Percentiles rank a stretch among this genome's conserved stretches.
Evolutionary conservation across 192 early-diverging fungal species (phyloP).

Genomic region (Coemansia umbellata): DNA sequence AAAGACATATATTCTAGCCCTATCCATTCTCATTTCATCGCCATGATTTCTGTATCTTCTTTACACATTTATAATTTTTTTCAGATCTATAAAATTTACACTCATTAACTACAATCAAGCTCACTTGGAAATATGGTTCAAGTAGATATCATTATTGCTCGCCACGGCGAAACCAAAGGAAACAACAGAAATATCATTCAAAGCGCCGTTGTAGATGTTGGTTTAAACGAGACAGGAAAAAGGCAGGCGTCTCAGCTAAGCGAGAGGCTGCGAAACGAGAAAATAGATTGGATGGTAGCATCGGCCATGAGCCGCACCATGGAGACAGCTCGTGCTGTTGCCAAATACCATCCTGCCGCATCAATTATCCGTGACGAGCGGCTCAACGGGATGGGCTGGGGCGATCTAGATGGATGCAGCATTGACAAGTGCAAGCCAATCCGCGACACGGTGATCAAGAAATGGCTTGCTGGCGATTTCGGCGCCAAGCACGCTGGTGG

Average conservation of each 20-base stretch:
- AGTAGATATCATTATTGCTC: conserved; percentile 13
- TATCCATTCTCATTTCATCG: too few relatives aligned
- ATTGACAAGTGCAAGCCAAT: conserved; percentile 3
- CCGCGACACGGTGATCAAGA: conserved; percentile 2
- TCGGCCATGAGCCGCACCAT: conserved; percentile 31
- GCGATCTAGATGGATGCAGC: conserved; percentile 22
- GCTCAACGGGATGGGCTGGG: conserved; percentile 44
- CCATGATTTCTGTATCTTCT: too few relatives aligned
- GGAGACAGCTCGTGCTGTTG: conserved; percentile 23
- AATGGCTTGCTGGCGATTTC: conserved; percentile 29
- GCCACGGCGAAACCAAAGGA: conserved; percentile 26
- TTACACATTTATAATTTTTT: too few relatives aligned
- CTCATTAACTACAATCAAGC: too few relatives aligned
- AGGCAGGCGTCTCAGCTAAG: conserved; percentile 25
- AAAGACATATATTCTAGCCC: too few relatives aligned
- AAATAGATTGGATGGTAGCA: conserved; percentile 40
- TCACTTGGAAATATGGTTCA: conserved; percentile 7
- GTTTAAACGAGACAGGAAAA: conserved; percentile 19
- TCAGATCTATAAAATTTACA: too few relatives aligned
- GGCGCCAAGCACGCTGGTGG: conserved; percentile 29
- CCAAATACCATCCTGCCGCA: conserved; percentile 11
- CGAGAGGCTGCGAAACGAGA: conserved; percentile 14
- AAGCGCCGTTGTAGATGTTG: conserved; percentile 10
- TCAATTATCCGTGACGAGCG: conserved; percentile 23
- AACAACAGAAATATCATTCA: conserved; percentile 17